These are phyloP conservation scores for Cudoniella acicularis DNA, from an alignment of 495 filamentous ascomycete genomes.

Conservation along the genomic window DNA sequence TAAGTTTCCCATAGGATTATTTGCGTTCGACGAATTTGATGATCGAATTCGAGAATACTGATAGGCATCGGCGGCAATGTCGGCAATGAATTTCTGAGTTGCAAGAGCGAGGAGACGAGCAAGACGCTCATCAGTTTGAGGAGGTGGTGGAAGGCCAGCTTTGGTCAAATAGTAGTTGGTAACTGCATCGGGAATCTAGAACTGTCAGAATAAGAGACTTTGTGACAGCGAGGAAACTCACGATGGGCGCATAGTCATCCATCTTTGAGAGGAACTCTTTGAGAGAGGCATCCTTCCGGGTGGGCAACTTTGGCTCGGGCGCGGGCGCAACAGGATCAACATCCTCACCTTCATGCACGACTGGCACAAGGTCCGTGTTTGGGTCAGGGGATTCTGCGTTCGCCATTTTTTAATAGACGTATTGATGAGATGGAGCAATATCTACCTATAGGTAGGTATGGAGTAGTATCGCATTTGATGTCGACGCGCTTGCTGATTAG, in stretches of 20 bases:
- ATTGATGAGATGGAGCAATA: no score
- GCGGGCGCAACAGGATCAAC: slow-evolving; percentile 25
- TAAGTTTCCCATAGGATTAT: slow-evolving; percentile 86
- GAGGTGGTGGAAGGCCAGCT: slow-evolving; percentile 85
- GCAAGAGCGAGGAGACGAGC: slow-evolving; percentile 91
- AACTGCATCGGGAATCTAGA: slow-evolving; percentile 93
- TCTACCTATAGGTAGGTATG: no score
- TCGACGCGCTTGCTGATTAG: neutral
- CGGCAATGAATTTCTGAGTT: slow-evolving; percentile 96
- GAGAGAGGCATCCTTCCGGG: slow-evolving; percentile 84
- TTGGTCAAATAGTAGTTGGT: slow-evolving; percentile 97
- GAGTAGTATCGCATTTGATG: neutral
- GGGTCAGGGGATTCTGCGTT: slow-evolving; percentile 27
- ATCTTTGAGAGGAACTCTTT: slow-evolving; percentile 91
- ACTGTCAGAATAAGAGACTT: neutral
- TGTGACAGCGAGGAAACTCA: slow-evolving; percentile 44
- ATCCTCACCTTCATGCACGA: slow-evolving; percentile 17
- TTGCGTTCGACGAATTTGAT: slow-evolving; percentile 74
- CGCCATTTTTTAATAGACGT: slow-evolving; percentile 26
- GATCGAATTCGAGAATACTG: slow-evolving; percentile 94
- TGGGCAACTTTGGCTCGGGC: slow-evolving; percentile 47
- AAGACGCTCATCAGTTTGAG: slow-evolving; percentile 79
- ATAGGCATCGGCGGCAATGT: slow-evolving; percentile 95
- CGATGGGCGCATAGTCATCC: slow-evolving; percentile 98
- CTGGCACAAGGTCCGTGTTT: slow-evolving; percentile 20